Evolutionary conservation across 768 basidiomycete genomes (phyloP).

Genomic region (Amanita pallidorosea): DNA sequence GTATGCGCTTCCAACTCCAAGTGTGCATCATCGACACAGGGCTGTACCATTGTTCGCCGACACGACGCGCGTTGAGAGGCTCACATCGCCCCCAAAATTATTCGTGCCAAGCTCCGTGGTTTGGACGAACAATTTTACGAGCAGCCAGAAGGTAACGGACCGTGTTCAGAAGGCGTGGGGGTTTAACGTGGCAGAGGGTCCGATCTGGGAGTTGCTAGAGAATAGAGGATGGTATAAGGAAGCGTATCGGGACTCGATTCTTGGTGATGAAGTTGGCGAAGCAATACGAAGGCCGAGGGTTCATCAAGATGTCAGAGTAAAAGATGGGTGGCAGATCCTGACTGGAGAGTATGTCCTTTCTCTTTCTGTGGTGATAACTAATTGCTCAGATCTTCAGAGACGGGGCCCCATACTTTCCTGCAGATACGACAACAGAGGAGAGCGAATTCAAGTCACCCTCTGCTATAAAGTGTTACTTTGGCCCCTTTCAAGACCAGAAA

Average conservation of each 20-base stretch:
- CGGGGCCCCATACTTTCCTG: constrained; percentile 49
- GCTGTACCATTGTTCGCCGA: constrained; percentile 50
- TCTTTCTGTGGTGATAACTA: constrained; percentile 7
- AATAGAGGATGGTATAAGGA: constrained; percentile 77
- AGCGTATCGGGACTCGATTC: constrained; percentile 16
- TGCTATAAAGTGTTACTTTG: constrained; percentile 51
- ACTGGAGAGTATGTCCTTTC: constrained; percentile 31
- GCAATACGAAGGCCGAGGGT: constrained; percentile 49
- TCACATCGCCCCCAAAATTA: constrained; percentile 35
- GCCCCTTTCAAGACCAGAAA: constrained; percentile 47
- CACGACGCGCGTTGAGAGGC: constrained; percentile 47
- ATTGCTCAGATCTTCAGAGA: constrained; percentile 27
- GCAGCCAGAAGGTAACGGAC: constrained; percentile 33
- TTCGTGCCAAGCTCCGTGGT: constrained; percentile 33
- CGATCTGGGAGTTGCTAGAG: constrained; percentile 70
- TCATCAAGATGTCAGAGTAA: constrained; percentile 31
- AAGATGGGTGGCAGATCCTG: constrained; percentile 35
- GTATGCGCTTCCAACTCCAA: constrained; percentile 52
- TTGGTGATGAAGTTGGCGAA: constrained; percentile 30
- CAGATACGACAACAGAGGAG: constrained; percentile 36
- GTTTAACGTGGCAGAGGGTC: constrained; percentile 64
- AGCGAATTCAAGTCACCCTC: constrained; percentile 41
- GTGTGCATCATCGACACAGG: constrained; percentile 63
- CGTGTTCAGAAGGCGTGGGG: constrained; percentile 66
- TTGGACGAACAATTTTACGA: constrained; percentile 48